phyloP scores from a whole-genome alignment of 2,329 filamentous ascomycete genomes.

The Ascosphaera apis region DNA sequence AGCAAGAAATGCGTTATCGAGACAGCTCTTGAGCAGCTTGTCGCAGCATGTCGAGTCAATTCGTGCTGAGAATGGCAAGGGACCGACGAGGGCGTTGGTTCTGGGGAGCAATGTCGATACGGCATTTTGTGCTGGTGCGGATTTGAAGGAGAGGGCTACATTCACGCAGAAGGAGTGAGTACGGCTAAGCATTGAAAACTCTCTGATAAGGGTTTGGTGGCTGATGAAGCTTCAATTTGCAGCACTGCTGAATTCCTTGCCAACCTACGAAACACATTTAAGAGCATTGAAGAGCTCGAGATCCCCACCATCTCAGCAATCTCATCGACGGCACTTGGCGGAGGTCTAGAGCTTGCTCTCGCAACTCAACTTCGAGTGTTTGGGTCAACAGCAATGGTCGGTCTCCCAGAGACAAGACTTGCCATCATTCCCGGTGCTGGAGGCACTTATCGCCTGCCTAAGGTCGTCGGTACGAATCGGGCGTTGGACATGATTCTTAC shows the following conservation, averaged over 20 bases:
- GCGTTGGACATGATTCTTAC: slow-evolving; percentile 85
- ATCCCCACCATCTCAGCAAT: slow-evolving; percentile 82
- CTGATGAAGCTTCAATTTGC: slow-evolving; percentile 4
- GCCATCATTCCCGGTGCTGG: slow-evolving; percentile 91
- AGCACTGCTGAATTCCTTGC: slow-evolving; percentile 62
- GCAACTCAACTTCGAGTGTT: slow-evolving; percentile 78
- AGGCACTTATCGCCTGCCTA: slow-evolving; percentile 69
- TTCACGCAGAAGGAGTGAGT: slow-evolving; percentile 59
- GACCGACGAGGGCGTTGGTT: slow-evolving; percentile 55
- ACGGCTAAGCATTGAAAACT: neutral
- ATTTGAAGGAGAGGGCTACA: slow-evolving; percentile 64
- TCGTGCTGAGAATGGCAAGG: slow-evolving; percentile 32
- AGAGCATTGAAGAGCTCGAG: slow-evolving; percentile 47
- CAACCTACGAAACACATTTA: slow-evolving; percentile 53
- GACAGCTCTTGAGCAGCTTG: slow-evolving; percentile 48
- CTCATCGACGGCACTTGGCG: slow-evolving; percentile 66
- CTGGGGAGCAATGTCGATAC: slow-evolving; percentile 65
- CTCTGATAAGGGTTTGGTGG: slow-evolving; percentile 1
- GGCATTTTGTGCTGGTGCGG: slow-evolving; percentile 83
- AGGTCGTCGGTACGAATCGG: slow-evolving; percentile 52
- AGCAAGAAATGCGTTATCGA: slow-evolving; percentile 79
- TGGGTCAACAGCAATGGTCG: slow-evolving; percentile 52
- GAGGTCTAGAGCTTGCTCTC: slow-evolving; percentile 79
- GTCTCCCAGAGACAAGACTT: slow-evolving; percentile 72
- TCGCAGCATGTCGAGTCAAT: slow-evolving; percentile 50